Evolutionary conservation across 495 filamentous ascomycete species (phyloP).

Genomic region (Mytilinidion resinicola): DNA sequence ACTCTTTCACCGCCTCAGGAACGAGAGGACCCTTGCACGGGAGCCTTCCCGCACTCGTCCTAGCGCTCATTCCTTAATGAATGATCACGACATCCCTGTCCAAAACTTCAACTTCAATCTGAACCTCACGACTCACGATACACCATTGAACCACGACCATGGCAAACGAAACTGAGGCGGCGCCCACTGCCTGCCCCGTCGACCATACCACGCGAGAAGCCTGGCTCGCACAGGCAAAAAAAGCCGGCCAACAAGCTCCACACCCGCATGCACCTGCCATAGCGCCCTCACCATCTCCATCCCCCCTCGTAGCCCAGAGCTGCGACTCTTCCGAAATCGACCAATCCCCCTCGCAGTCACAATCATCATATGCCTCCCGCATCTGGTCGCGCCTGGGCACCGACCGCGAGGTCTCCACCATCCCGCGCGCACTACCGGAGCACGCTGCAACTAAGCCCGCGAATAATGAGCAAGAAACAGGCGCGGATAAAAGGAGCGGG

Average conservation of each 20-base stretch:
- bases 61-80: too few species aligned
- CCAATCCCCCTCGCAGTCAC: constrained; percentile 18
- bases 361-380: constrained; percentile 25
- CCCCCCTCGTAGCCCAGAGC: constrained; percentile 21
- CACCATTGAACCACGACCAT: constrained; percentile 12
- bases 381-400: constrained; percentile 37
- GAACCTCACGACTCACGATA: constrained; percentile 1
- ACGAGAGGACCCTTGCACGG: constrained; percentile 1
- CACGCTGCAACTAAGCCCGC: constrained; percentile 29
- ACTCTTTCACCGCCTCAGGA: background rate
- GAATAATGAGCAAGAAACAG: constrained; percentile 65
- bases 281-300: constrained; percentile 2
- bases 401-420: constrained; percentile 72
- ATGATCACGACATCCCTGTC: background rate
- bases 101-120: background rate
- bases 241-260: constrained; percentile 15
- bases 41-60: too few species aligned
- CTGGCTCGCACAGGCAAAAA: constrained; percentile 60
- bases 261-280: constrained; percentile 29
- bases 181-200: constrained; percentile 63
- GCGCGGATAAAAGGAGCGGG: constrained; percentile 54
- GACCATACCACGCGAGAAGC: constrained; percentile 78
- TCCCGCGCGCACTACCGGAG: constrained; percentile 59
- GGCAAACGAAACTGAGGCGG: constrained; percentile 28
- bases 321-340: constrained; percentile 31